Conservation (phyloP, 495 filamentous ascomycete species). For the Tuber indicum region DNA sequence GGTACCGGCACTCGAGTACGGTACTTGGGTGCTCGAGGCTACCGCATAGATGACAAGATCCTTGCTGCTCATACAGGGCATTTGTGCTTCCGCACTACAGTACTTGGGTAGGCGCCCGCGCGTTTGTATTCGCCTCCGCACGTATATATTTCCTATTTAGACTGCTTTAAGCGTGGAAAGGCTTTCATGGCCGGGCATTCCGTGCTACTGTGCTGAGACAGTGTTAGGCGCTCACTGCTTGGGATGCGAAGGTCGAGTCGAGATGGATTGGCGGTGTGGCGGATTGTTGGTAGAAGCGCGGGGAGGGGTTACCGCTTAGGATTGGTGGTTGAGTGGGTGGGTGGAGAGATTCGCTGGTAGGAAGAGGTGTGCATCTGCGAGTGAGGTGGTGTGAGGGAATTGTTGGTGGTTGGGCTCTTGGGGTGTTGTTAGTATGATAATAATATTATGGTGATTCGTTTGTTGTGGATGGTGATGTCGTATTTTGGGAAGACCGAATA, state of each 20-base stretch:
- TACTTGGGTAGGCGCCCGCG: too few relatives aligned
- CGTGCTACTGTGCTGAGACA: background rate
- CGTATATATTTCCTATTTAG: too few relatives aligned
- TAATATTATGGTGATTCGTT: background rate
- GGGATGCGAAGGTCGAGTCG: too few relatives aligned
- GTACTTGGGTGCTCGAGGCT: too few relatives aligned
- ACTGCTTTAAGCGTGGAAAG: too few relatives aligned
- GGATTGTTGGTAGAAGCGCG: background rate
- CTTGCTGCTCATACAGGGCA: too few relatives aligned
- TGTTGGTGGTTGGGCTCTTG: background rate
- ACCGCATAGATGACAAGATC: too few relatives aligned
- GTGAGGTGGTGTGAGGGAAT: background rate
- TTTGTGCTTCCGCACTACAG: too few relatives aligned
- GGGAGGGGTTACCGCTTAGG: background rate
- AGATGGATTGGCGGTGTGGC: background rate
- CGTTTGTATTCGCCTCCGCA: too few relatives aligned
- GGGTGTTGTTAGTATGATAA: background rate
- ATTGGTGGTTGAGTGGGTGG: background rate
- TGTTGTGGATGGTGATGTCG: background rate
- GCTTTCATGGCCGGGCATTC: too few relatives aligned
- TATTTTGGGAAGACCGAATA: background rate
- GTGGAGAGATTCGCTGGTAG: background rate
- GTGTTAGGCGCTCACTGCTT: background rate
- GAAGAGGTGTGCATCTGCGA: background rate
- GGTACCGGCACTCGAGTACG: background rate